A percentile compares a stretch with the other conserved stretches of the same genome.
These are phyloP conservation scores for Macrolepiota albuminosa DNA, from an alignment of 768 basidiomycete genomes.

Conservation along the genomic window DNA sequence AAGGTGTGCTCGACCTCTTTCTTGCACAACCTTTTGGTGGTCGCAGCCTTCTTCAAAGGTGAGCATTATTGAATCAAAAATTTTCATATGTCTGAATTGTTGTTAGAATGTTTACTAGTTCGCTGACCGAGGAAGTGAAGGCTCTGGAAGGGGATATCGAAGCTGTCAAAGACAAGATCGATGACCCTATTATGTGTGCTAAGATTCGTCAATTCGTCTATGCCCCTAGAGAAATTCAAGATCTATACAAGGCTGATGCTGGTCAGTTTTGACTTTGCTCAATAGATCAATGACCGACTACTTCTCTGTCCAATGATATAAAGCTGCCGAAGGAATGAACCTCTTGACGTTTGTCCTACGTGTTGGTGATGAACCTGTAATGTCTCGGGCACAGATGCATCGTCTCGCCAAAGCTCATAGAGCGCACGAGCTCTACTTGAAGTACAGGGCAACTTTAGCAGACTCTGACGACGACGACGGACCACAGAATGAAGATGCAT, in stretches of 20 bases:
- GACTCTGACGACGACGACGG: slow-evolving; percentile 95
- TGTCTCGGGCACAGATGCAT: slow-evolving; percentile 76
- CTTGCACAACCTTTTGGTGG: slow-evolving; percentile 97
- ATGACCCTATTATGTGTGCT: slow-evolving; percentile 81
- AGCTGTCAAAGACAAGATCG: slow-evolving; percentile 82
- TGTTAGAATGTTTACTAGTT: slow-evolving; percentile 90
- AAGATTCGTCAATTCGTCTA: slow-evolving; percentile 86
- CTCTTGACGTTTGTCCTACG: slow-evolving; percentile 78
- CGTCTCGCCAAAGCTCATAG: slow-evolving; percentile 73
- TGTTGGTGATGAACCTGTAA: slow-evolving; percentile 66
- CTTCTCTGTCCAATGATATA: neutral
- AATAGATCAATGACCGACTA: neutral
- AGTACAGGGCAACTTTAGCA: slow-evolving; percentile 48
- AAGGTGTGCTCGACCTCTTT: slow-evolving; percentile 86
- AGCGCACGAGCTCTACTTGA: slow-evolving; percentile 75
- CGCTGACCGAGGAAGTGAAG: slow-evolving; percentile 85
- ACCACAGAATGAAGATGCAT: slow-evolving; percentile 90
- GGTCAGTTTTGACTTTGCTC: slow-evolving; percentile 38
- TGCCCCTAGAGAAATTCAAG: slow-evolving; percentile 85
- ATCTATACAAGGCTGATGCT: slow-evolving; percentile 75
- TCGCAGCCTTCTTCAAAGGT: slow-evolving; percentile 87
- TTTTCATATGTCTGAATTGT: neutral
- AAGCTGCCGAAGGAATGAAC: slow-evolving; percentile 67
- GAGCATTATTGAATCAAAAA: slow-evolving; percentile 2
- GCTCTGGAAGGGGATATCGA: slow-evolving; percentile 83